Evolutionary conservation across 768 basidiomycete genomes (phyloP).

Genomic region (Kondoa subrosea): DNA sequence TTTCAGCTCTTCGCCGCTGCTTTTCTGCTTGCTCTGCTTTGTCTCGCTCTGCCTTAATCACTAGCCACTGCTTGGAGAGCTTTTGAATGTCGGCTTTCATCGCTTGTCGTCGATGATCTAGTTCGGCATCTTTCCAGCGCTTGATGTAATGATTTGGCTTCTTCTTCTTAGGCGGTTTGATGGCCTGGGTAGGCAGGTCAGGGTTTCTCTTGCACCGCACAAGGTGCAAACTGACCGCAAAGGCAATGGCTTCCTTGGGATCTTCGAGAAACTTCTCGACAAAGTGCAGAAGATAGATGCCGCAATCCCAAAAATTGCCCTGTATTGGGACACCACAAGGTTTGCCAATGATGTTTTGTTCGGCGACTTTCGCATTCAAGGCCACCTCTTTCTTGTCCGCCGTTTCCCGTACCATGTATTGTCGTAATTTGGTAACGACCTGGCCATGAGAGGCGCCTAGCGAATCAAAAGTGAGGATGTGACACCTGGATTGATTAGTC

Average conservation of each 20-base stretch:
- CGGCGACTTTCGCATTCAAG: constrained; percentile 3
- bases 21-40: background rate
- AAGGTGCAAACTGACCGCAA: constrained; percentile 3
- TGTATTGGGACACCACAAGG: constrained; percentile 53
- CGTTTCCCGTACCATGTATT: constrained; percentile 64
- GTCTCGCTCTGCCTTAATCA: background rate
- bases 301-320: constrained; percentile 81
- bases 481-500: constrained; percentile 39
- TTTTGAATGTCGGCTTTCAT: constrained; percentile 11
- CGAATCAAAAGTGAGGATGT: constrained; percentile 80
- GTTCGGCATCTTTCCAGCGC: background rate
- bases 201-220: too few species aligned
- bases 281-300: constrained; percentile 77
- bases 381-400: constrained; percentile 44
- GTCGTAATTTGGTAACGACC: constrained; percentile 44
- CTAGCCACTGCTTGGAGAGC: constrained; percentile 7
- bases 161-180: too few species aligned
- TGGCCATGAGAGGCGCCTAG: constrained; percentile 55
- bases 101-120: background rate
- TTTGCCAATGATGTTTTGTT: constrained; percentile 34
- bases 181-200: too few species aligned
- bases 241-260: constrained; percentile 32
- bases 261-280: constrained; percentile 56
- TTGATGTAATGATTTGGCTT: background rate
- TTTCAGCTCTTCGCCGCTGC: background rate